Evolutionary conservation across 176 grass and related monocot species (phyloP).

Genomic region (Carex parvula): DNA sequence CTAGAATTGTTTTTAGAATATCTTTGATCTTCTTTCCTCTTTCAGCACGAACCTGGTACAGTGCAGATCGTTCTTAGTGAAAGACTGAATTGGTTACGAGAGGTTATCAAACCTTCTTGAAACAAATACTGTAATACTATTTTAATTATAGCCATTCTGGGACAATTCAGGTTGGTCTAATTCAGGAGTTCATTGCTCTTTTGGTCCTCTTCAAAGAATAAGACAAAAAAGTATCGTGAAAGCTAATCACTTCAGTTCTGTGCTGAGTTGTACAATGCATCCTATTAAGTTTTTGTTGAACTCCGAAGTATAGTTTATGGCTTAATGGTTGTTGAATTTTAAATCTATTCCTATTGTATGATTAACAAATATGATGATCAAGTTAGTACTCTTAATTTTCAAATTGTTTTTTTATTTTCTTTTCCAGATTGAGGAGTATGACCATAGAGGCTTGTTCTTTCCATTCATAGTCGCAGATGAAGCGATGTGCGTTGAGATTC

Average conservation of each 20-base stretch:
- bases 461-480: slow-evolving; percentile 74
- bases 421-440: slow-evolving; percentile 61
- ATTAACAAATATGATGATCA: not conserved
- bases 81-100: not conserved
- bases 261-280: not conserved
- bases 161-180: not conserved
- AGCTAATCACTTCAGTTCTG: not conserved
- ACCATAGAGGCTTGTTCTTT: slow-evolving; percentile 63
- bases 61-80: not conserved
- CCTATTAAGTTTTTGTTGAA: slow-evolving; percentile 2
- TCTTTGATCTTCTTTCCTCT: not conserved
- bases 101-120: not conserved
- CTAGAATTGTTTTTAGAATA: not conserved
- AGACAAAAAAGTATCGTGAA: not conserved
- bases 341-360: not conserved
- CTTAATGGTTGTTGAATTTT: slow-evolving; percentile 5
- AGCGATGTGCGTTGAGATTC: slow-evolving; percentile 54
- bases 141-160: not conserved
- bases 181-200: not conserved
- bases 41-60: not conserved
- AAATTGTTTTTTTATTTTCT: not conserved
- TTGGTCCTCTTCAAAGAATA: not conserved
- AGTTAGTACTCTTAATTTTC: not conserved
- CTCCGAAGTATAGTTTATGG: not conserved
- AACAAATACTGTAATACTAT: not conserved